These are phyloP conservation scores for Pseudopithomyces maydicus DNA, from an alignment of 2,329 filamentous ascomycete genomes.

Conservation along the genomic window DNA sequence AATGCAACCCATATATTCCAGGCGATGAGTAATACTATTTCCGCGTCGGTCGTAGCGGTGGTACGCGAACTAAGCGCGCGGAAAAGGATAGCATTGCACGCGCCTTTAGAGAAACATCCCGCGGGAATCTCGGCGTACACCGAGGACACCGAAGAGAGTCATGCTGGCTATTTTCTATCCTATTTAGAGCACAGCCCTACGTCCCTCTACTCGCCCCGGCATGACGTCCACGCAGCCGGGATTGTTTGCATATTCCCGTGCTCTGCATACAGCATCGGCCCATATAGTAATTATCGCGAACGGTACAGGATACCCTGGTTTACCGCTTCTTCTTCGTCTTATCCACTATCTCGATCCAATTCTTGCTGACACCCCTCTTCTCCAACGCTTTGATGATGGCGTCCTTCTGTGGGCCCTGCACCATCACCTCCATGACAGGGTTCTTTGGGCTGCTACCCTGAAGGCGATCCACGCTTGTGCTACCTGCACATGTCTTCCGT, in stretches of 20 bases:
- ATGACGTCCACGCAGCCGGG: background rate
- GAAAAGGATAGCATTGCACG: background rate
- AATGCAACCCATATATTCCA: too few species aligned
- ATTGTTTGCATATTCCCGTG: background rate
- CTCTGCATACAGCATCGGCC: background rate
- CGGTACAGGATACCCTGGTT: background rate
- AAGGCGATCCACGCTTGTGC: constrained; percentile 66
- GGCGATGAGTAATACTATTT: too few species aligned
- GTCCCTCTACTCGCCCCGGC: background rate
- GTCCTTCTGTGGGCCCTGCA: constrained; percentile 70
- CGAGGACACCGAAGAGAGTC: constrained; percentile 6
- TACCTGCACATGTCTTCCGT: constrained; percentile 71
- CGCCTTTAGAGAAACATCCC: background rate
- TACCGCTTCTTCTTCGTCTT: constrained; percentile 64
- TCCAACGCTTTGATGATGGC: constrained; percentile 64
- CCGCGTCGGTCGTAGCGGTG: background rate
- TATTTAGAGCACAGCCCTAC: background rate
- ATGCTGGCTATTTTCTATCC: background rate
- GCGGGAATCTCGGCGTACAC: background rate
- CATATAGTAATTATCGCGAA: background rate
- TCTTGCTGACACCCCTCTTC: constrained; percentile 61
- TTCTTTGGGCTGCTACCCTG: constrained; percentile 64
- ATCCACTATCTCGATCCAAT: constrained; percentile 69
- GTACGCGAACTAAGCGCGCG: background rate
- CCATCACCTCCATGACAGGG: constrained; percentile 69